Evolutionary conservation across 768 basidiomycete species (phyloP).

Genomic region (Tylopilus felleus): DNA sequence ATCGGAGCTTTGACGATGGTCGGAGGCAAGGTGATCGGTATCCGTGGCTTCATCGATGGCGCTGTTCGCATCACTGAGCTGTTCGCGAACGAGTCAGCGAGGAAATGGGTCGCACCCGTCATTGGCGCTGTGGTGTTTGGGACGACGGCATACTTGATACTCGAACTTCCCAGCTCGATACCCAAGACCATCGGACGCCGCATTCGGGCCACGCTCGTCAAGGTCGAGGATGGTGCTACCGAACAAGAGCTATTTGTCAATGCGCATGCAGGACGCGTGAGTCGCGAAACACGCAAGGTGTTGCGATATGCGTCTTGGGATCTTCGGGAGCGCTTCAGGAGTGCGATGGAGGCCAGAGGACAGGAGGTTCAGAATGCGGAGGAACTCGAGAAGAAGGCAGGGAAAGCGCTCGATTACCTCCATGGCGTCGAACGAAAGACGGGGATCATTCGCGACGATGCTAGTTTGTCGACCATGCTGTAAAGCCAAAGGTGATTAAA

Average conservation of each 20-base stretch:
- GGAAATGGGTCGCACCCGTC: slow-evolving; percentile 86
- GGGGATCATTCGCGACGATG: slow-evolving; percentile 32
- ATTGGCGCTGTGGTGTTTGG: slow-evolving; percentile 75
- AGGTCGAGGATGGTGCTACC: slow-evolving; percentile 42
- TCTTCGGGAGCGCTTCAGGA: slow-evolving; percentile 73
- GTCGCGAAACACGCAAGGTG: slow-evolving; percentile 90
- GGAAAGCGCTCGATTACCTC: slow-evolving; percentile 73
- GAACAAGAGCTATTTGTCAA: slow-evolving; percentile 60
- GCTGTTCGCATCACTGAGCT: slow-evolving; percentile 72
- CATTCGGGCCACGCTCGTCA: slow-evolving; percentile 61
- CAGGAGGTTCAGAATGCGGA: slow-evolving; percentile 77
- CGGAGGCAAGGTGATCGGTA: slow-evolving; percentile 76
- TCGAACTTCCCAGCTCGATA: slow-evolving; percentile 85
- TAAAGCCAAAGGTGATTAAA: slow-evolving; percentile 4
- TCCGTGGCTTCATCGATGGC: slow-evolving; percentile 74
- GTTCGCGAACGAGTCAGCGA: slow-evolving; percentile 72
- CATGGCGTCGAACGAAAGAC: slow-evolving; percentile 47
- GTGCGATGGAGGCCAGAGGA: slow-evolving; percentile 73
- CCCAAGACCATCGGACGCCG: slow-evolving; percentile 88
- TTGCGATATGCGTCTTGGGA: slow-evolving; percentile 90
- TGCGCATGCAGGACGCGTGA: slow-evolving; percentile 64
- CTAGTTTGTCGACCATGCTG: slow-evolving; percentile 16
- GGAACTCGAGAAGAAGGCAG: slow-evolving; percentile 67
- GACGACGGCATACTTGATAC: slow-evolving; percentile 72
- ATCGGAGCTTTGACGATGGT: slow-evolving; percentile 88